Conservation (phyloP, 768 basidiomycete genomes). For the Lactarius pseudohatsudake region DNA sequence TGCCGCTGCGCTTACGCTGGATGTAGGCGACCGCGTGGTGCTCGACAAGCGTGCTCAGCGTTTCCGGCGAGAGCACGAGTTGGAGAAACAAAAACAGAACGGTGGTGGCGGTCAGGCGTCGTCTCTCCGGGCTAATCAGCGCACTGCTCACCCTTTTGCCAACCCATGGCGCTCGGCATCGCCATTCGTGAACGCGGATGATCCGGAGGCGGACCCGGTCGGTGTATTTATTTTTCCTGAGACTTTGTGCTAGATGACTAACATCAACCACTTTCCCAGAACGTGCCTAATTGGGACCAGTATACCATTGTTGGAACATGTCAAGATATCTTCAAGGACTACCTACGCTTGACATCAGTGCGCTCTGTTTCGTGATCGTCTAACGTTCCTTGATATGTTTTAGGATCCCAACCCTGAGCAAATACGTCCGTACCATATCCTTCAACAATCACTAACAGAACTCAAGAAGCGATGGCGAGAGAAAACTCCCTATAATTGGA, state of each 20-base stretch:
- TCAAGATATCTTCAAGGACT: slow-evolving; percentile 90
- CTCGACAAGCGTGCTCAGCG: slow-evolving; percentile 79
- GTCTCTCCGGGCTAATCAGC: slow-evolving; percentile 40
- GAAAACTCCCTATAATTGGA: slow-evolving; percentile 79
- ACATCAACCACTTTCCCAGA: slow-evolving; percentile 47
- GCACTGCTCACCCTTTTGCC: slow-evolving; percentile 54
- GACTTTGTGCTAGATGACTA: slow-evolving; percentile 16
- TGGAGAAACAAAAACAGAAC: slow-evolving; percentile 66
- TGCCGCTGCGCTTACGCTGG: slow-evolving; percentile 36
- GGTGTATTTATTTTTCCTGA: slow-evolving; percentile 34
- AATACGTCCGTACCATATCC: slow-evolving; percentile 83
- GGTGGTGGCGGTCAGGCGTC: slow-evolving; percentile 37
- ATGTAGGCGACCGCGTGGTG: slow-evolving; percentile 66
- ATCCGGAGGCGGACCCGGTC: slow-evolving; percentile 73
- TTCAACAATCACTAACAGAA: slow-evolving; percentile 81
- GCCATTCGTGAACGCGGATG: slow-evolving; percentile 53
- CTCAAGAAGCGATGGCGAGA: slow-evolving; percentile 88
- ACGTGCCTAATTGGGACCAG: slow-evolving; percentile 95
- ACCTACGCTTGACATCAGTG: slow-evolving; percentile 89
- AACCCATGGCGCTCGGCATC: slow-evolving; percentile 43
- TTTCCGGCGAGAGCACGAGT: slow-evolving; percentile 87
- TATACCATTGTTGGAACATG: slow-evolving; percentile 94
- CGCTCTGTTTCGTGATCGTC: slow-evolving; percentile 28
- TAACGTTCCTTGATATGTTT: background rate
- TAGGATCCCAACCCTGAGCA: slow-evolving; percentile 94